These are phyloP conservation scores for Aspergillus coremiiformis DNA, from an alignment of 495 filamentous ascomycete species.

Conservation along the genomic window DNA sequence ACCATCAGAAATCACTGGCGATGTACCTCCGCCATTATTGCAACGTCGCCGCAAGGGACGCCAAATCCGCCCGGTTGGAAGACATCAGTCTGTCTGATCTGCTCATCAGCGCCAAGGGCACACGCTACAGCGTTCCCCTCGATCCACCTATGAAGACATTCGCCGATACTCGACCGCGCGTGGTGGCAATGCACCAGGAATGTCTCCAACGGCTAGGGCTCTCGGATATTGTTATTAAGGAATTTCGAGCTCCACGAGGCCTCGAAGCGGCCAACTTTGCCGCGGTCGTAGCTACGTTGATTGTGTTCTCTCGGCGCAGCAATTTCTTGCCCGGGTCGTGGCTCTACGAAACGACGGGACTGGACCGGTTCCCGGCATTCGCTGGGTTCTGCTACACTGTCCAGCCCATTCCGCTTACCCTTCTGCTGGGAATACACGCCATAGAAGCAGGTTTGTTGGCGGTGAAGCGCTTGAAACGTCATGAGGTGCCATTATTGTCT, in stretches of 20 bases:
- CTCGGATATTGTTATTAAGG: conserved; percentile 48
- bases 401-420: conserved; percentile 38
- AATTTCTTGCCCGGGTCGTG: conserved; percentile 51
- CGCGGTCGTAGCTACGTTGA: conserved; percentile 36
- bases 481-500: conserved; percentile 47
- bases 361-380: conserved; percentile 40
- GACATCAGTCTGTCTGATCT: conserved; percentile 54
- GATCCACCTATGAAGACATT: conserved; percentile 53
- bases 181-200: conserved; percentile 62
- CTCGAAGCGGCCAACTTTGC: conserved; percentile 35
- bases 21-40: conserved; percentile 60
- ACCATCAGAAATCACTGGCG: conserved; percentile 59
- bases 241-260: conserved; percentile 44
- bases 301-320: conserved; percentile 36
- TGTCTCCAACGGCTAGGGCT: conserved; percentile 46
- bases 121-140: conserved; percentile 50
- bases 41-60: conserved; percentile 37
- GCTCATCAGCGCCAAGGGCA: conserved; percentile 41
- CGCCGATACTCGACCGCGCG: conserved; percentile 53
- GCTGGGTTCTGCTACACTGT: conserved; percentile 43
- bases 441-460: conserved; percentile 47
- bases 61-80: conserved; percentile 46
- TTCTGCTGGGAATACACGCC: conserved; percentile 46
- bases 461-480: conserved; percentile 42
- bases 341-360: conserved; percentile 42